Evolutionary conservation across 2,329 filamentous ascomycete species (phyloP), one percentile per base, ranked within the genome.

Genomic region (Aspergillus brasiliensis): DNA sequence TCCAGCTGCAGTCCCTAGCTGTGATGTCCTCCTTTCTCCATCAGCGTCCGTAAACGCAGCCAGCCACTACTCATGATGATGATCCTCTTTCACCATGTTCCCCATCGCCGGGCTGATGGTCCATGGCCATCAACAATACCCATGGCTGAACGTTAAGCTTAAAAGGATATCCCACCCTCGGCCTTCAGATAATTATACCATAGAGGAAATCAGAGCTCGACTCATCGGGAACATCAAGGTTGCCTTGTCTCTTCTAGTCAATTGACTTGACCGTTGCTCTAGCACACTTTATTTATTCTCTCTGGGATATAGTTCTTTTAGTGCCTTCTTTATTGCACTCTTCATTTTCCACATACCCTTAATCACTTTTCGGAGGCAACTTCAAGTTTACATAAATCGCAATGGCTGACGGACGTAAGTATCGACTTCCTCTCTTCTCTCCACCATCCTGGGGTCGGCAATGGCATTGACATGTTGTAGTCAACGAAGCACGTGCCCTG

Each of bases 401-500:
- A 66, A 86, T 86, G 83, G 79, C 83, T 63, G 83, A 86, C 77
- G 83, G 83, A 77, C 77, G 84, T 86, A 78, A 78, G 82, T 67
- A 56, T 27, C 37, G 21, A 53, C 28, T 27, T 40, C 21, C 13
- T 6, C 31, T 5, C 28, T 10, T 31, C 10, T 17, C 46, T n/a
- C 17, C 17, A 27, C 4, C 3, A 31, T 17, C 21, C 27, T 6
- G 15, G n/a, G 21, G 27, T 8, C 11, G 21, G 17, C 25, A 47
- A 56, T 52, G 48, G 4, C 21, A 52, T 59, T 51, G 46, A 55
- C 34, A 49, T 54, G 48, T 19, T 44, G 59, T 71, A 88, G 86
- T 87, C 67, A 88, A 88, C 70, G 81, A 87, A 71, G 84, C 84
- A 60, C 84, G 86, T 69, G 86, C 86, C 52, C 78, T 88, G 72